Base-by-base conservation (phyloP, 2,329 filamentous ascomycete species). In the Cercospora nicotianae region DNA sequence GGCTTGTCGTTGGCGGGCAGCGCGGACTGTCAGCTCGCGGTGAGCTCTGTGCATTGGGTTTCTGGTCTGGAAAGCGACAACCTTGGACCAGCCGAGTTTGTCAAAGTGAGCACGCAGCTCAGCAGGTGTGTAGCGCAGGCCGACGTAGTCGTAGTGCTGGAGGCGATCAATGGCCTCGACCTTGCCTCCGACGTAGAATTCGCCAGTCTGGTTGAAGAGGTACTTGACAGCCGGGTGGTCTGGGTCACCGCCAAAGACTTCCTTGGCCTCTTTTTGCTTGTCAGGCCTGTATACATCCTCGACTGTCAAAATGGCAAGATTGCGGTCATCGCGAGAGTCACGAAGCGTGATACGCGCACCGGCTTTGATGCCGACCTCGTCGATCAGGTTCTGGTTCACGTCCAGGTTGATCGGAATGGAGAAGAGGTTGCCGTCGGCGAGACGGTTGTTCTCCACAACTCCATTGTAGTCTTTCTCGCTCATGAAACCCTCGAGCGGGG, bases 31-130 rank as follows among this genome's bases (percentile, higher is more conserved):
- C 81, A 99, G 85, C 85, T 99, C 95, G 83, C 95, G 89, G 84
- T 99, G 95, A 80, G 95, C 95, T 78, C 95, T 91, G 86, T 99
- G 95, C 95, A 99, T 99, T 75, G 95, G 95, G 85, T 99, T 99
- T 81, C 94, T 81, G 73, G 95, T 99, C 87, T 99, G 95, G 91
- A 99, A 99, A 78, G 95, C 95, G 72, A 99, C 95, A 75, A 99
- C 94, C 81, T 91, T 90, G 81, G 91, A 90, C 95, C 95, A 99
- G 83, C 95, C 95, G 76, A 99, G 93, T 88, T 99, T 99, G 87
- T 98, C 95, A 79, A 99, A 99, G 86, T 98, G 94, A 72, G 92
- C 86, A 77, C 95, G 92, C 77, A 99, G 87, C 84, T 99, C 95
- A 60, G 95, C 90, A 72, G 95, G 95, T 10, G 95, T 96, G 84